Percentiles rank a stretch among this genome's conserved stretches.
These are phyloP conservation scores for Fusarium tupiense DNA, from an alignment of 2,329 filamentous ascomycete species.

Conservation along the genomic window DNA sequence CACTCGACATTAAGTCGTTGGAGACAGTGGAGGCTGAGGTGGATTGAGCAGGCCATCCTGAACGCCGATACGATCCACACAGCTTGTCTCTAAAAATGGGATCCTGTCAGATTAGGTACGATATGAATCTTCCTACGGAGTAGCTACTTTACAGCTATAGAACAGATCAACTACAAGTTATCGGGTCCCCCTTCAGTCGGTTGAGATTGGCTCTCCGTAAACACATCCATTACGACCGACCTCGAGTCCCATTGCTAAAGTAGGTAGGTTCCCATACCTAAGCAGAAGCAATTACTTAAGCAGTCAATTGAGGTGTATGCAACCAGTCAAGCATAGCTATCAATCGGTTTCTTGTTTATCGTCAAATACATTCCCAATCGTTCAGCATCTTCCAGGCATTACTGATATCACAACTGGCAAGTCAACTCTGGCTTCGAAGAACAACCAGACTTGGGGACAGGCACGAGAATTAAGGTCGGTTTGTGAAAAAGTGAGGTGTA, in stretches of 20 bases:
- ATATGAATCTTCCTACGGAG: neutral
- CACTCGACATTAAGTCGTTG: neutral
- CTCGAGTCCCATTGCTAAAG: neutral
- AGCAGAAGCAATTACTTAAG: neutral
- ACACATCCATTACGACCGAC: neutral
- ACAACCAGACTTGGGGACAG: neutral
- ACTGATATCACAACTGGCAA: neutral
- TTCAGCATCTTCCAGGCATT: neutral
- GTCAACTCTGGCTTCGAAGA: neutral
- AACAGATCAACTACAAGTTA: neutral
- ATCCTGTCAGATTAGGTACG: conserved; percentile 11
- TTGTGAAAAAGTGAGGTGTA: neutral
- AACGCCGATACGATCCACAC: conserved; percentile 23
- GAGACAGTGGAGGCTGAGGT: neutral
- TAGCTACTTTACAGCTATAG: neutral
- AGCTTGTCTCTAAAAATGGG: conserved; percentile 19
- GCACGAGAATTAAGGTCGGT: neutral
- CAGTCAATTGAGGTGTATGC: neutral
- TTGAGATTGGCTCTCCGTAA: neutral
- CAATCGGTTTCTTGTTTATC: neutral
- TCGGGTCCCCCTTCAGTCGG: neutral
- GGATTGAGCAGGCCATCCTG: conserved; percentile 9
- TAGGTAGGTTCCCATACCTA: neutral
- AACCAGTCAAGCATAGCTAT: neutral
- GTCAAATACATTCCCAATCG: neutral